A percentile compares a stretch with the other conserved stretches of the same genome.
Evolutionary conservation across 176 grass and related monocot species (phyloP).

Genomic region (Cocos nucifera): DNA sequence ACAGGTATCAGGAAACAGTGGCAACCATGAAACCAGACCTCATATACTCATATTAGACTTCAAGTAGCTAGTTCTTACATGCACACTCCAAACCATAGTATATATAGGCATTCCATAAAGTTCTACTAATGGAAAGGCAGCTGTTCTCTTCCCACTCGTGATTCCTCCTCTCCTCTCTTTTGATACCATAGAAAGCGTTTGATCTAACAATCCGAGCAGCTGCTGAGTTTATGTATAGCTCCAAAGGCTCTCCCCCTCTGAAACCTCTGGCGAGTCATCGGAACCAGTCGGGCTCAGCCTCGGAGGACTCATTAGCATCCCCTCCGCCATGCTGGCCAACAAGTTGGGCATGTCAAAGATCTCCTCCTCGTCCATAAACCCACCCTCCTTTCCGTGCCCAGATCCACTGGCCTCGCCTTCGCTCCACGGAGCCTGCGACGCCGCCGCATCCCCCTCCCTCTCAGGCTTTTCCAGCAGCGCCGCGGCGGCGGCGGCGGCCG

Average conservation of each 20-base stretch:
- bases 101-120: too few relatives aligned
- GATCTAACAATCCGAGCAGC: background rate
- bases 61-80: too few relatives aligned
- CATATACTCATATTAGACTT: too few relatives aligned
- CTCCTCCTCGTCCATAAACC: constrained; percentile 86
- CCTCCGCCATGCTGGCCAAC: constrained; percentile 83
- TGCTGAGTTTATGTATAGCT: constrained; percentile 31
- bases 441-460: background rate
- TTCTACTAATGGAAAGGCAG: too few relatives aligned
- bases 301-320: constrained; percentile 98
- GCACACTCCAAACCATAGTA: too few relatives aligned
- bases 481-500: constrained; percentile 44
- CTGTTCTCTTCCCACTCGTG: too few relatives aligned
- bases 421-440: background rate
- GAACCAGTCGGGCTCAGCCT: constrained; percentile 54
- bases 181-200: too few relatives aligned
- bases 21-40: too few relatives aligned
- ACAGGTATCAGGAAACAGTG: too few relatives aligned
- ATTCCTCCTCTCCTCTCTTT: too few relatives aligned
- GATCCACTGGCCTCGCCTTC: constrained; percentile 6
- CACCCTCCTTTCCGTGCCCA: constrained; percentile 1
- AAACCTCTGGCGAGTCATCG: constrained; percentile 42
- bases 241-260: constrained; percentile 65
- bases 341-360: constrained; percentile 91
- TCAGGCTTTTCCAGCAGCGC: constrained; percentile 23